A percentile compares a stretch with the other conserved stretches of the same genome.
Evolutionary conservation across 2,329 filamentous ascomycete species (phyloP).

Genomic region (Fusarium foetens): DNA sequence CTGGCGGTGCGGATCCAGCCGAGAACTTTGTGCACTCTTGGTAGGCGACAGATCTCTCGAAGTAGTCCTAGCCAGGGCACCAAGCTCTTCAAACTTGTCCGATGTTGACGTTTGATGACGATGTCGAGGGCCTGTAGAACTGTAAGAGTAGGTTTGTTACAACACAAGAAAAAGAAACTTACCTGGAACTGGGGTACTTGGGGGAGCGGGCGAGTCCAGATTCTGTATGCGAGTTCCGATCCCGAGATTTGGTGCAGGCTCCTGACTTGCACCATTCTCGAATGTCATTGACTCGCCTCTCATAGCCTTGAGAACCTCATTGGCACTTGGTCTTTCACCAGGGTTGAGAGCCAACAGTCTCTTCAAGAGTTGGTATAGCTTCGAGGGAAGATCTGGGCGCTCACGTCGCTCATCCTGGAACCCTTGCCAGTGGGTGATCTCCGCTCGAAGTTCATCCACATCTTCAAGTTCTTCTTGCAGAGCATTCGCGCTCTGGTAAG

Average conservation of each 20-base stretch:
- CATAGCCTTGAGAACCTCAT: conserved; percentile 83
- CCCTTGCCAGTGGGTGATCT: conserved; percentile 88
- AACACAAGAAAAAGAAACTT: conserved; percentile 21
- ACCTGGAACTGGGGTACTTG: conserved; percentile 62
- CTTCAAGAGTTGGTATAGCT: conserved; percentile 86
- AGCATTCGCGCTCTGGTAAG: conserved; percentile 84
- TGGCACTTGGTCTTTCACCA: conserved; percentile 80
- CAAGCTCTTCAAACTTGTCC: conserved; percentile 44
- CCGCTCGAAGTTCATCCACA: conserved; percentile 81
- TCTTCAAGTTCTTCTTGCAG: conserved; percentile 94
- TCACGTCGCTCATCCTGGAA: conserved; percentile 81
- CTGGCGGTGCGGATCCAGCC: conserved; percentile 23
- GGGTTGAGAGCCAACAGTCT: conserved; percentile 82
- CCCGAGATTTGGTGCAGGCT: conserved; percentile 52
- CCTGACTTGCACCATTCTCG: conserved; percentile 54
- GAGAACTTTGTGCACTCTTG: conserved; percentile 11
- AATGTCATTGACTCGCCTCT: conserved; percentile 68
- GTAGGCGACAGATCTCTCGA: conserved; percentile 34
- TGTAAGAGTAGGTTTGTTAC: conserved; percentile 46
- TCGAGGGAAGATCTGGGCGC: conserved; percentile 83
- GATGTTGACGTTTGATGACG: conserved; percentile 31
- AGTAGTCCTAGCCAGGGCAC: conserved; percentile 26
- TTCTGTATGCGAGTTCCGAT: conserved; percentile 63
- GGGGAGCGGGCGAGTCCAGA: conserved; percentile 63
- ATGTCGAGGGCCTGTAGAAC: conserved; percentile 46